A percentile compares a stretch with the other conserved stretches of the same genome.
These are phyloP conservation scores for Albatrellus ellisii DNA, from an alignment of 768 basidiomycete genomes.

Conservation along the genomic window DNA sequence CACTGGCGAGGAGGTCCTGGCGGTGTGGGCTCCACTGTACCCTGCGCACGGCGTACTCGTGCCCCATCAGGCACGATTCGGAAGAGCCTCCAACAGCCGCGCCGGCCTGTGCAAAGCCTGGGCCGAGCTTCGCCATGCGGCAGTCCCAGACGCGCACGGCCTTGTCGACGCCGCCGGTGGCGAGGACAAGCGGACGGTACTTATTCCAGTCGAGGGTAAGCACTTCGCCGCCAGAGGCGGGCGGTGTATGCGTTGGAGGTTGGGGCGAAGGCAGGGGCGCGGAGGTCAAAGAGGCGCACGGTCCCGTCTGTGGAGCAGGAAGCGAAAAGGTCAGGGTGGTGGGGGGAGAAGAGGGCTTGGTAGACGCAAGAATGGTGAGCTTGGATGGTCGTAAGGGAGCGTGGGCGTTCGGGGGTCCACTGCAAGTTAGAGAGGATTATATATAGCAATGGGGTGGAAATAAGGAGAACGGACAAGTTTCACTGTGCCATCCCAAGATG, in stretches of 20 bases:
- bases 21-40: conserved; percentile 83
- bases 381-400: conserved; percentile 69
- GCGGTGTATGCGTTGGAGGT: conserved; percentile 46
- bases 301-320: conserved; percentile 85
- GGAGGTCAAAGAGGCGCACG: conserved; percentile 70
- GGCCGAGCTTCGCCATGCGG: conserved; percentile 60
- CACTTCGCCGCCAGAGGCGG: conserved; percentile 67
- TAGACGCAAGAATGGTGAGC: conserved; percentile 83
- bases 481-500: conserved; percentile 85
- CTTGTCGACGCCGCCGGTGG: conserved; percentile 73
- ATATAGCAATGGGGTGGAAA: background rate
- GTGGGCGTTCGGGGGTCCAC: conserved; percentile 81
- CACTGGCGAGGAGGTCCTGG: conserved; percentile 54
- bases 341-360: conserved; percentile 85
- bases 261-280: conserved; percentile 44
- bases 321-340: conserved; percentile 68
- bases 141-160: conserved; percentile 73
- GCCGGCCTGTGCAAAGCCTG: too few relatives aligned
- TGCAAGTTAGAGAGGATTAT: conserved; percentile 22
- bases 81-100: conserved; percentile 55
- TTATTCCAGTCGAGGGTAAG: conserved; percentile 90
- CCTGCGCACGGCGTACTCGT: conserved; percentile 84
- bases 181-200: conserved; percentile 66
- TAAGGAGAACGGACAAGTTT: conserved; percentile 56
- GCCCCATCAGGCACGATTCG: conserved; percentile 60